Base-by-base conservation (phyloP, 495 filamentous ascomycete genomes). In the Talaromyces thailandensis region DNA sequence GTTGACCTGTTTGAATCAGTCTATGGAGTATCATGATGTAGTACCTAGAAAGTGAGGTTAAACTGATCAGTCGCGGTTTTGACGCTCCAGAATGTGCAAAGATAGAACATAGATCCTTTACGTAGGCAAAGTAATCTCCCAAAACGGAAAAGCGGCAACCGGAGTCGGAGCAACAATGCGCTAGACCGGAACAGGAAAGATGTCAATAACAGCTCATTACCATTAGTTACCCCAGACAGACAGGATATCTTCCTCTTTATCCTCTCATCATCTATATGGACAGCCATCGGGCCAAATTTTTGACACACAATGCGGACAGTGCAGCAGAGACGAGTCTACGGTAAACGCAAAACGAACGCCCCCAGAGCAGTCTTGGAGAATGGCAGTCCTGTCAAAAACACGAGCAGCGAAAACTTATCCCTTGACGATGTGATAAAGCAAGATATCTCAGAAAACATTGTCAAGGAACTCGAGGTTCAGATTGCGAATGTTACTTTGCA, bases 341-440 rank as follows among this genome's bases (percentile, higher is more conserved):
- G 77, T 9, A 80, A 80, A 56, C 69, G 74, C 55, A 73, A 64
- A 51, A 72, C 63, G 24, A 74, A 76, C 67, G 74, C 77, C 2
- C 68, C 77, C 1, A 66, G 73, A 29, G 75, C 77, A 6, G 74
- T 79, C 0, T 74, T 80, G 32, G 76, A 77, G 8, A 65, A 77
- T 45, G 63, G 67, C 21, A 79, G 76, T 52, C 77, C 76, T 24
- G 6, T 57, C 16, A 66, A 66, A 32, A 5, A 8, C 1, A 18
- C 35, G 6, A 59, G 56, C 16, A 31, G 52, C 29, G 58, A 58
- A 26, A 4, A 59, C 3, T 52, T 43, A 43, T 21, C 32, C 12
- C 58, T 60, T 21, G 61, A 69, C 50, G 24, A 43, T 6, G 26
- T 35, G n/a, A 21, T 29, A 16, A 24, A 56, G 24, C 18, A 37